These are phyloP conservation scores for Malassezia obtusa DNA, from an alignment of 1,284 basidiomycete genomes.

Conservation along the genomic window DNA sequence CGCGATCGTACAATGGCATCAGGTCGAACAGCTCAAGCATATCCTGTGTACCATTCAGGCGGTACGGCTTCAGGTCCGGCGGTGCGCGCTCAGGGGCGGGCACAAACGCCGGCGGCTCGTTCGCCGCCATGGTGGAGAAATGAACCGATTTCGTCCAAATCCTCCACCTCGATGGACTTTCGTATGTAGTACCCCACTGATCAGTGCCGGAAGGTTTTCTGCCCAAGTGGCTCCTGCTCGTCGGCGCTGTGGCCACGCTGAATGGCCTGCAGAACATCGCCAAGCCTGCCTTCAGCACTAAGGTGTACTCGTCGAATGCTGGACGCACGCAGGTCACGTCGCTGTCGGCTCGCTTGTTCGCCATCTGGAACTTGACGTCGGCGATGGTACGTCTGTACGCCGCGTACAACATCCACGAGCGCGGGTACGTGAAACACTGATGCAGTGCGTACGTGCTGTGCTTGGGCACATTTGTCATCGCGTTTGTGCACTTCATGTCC, in stretches of 20 bases:
- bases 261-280: conserved; percentile 37
- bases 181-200: not conserved
- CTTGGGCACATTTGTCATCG: conserved; percentile 75
- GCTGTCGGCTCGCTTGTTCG: conserved; percentile 38
- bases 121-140: not conserved
- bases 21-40: conserved; percentile 28
- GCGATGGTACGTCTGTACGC: conserved; percentile 39
- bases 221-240: conserved; percentile 39
- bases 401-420: conserved; percentile 39
- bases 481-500: conserved; percentile 75
- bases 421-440: conserved; percentile 18
- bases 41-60: conserved; percentile 35
- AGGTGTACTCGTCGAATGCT: conserved; percentile 32
- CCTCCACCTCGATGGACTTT: not conserved
- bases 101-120: not conserved
- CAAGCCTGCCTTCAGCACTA: conserved; percentile 27
- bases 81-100: conserved; percentile 7
- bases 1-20: conserved; percentile 32
- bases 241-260: conserved; percentile 28
- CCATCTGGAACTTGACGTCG: conserved; percentile 43
- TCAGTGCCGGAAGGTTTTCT: conserved; percentile 25
- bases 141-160: not conserved
- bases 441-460: conserved; percentile 65
- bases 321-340: conserved; percentile 32
- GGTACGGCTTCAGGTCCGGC: conserved; percentile 1